Base-by-base conservation (phyloP, 805 yeast species). In the Candida glaebosa region DNA sequence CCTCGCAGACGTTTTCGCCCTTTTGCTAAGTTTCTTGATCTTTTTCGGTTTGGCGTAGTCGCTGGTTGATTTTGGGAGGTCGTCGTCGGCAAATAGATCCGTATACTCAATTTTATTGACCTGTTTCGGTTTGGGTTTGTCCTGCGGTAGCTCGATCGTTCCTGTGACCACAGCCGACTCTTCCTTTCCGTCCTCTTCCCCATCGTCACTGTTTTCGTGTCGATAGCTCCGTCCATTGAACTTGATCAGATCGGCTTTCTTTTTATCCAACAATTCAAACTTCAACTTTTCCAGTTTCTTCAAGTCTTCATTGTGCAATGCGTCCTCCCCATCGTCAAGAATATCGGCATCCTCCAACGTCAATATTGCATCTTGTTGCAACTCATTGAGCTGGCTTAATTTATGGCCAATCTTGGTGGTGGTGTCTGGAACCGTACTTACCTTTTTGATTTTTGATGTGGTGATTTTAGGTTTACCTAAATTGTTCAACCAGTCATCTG, bases 331-430 rank as follows among this genome's bases (percentile, higher is more conserved):
- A 31, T 57, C 58, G 4, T 54, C 64, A 12, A 68, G 47, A 12
- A 75, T 45, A 17, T 60, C 58, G n/a, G 56, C 49, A 47, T 81
- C 87, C 37, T 78, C 72, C 38, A 84, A 62, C 0, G 89, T 84
- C 39, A 85, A 61, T 2, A 83, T 65, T 1, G 68, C 76, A 5
- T 69, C 66, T n/a, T 61, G 71, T 3, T 61, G 56, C 1, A 72
- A 48, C 10, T 56, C 52, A 2, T 52, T 48, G 8, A 81, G 52
- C n/a, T 71, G 73, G n/a, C 53, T 53, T 8, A 63, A 30, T 25
- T 60, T 57, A 54, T 81, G 85, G 0, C 70, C 75, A 2, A 81
- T 65, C 31, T 63, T 65, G 12, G 68, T 12, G 4, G 61, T 52
- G 6, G 69, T 38, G 2, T 42, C 39, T 12, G 37, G 35, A 16